phyloP scores from a whole-genome alignment of 2,329 filamentous ascomycete genomes.

The Chrysoporthe puriensis region DNA sequence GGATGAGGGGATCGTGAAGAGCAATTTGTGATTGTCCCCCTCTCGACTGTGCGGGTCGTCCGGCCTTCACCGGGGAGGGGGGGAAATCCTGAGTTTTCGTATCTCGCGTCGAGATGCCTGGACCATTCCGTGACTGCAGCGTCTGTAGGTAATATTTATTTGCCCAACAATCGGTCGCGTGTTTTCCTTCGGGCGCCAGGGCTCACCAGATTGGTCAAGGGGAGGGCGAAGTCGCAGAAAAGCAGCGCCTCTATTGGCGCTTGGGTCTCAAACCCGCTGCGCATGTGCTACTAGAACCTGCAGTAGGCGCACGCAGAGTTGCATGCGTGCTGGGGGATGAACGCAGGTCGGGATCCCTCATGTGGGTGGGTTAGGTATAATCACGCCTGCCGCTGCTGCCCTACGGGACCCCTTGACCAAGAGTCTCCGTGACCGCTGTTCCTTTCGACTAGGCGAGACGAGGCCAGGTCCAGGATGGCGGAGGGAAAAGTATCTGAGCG shows the following conservation, averaged over 20 bases:
- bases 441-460: neutral
- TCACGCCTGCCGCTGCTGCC: conserved; percentile 13
- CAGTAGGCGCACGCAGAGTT: conserved; percentile 21
- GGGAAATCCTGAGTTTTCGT: conserved; percentile 6
- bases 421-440: conserved; percentile 28
- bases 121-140: conserved; percentile 14
- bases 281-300: conserved; percentile 18
- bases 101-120: conserved; percentile 17
- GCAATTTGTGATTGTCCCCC: conserved; percentile 14
- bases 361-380: conserved; percentile 24
- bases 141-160: conserved; percentile 10
- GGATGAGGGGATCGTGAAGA: conserved; percentile 11
- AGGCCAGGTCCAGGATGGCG: conserved; percentile 21
- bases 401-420: conserved; percentile 24
- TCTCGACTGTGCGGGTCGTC: conserved; percentile 26
- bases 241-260: conserved; percentile 27
- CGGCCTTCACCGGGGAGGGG: conserved; percentile 15
- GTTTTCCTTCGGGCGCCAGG: neutral
- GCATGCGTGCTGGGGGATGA: conserved; percentile 12
- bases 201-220: conserved; percentile 10
- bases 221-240: conserved; percentile 14
- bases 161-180: neutral
- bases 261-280: conserved; percentile 15
- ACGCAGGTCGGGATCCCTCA: conserved; percentile 23
- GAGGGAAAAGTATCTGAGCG: conserved; percentile 10